Conservation (phyloP, 2,329 filamentous ascomycete genomes). For the Penicillium brevicompactum region DNA sequence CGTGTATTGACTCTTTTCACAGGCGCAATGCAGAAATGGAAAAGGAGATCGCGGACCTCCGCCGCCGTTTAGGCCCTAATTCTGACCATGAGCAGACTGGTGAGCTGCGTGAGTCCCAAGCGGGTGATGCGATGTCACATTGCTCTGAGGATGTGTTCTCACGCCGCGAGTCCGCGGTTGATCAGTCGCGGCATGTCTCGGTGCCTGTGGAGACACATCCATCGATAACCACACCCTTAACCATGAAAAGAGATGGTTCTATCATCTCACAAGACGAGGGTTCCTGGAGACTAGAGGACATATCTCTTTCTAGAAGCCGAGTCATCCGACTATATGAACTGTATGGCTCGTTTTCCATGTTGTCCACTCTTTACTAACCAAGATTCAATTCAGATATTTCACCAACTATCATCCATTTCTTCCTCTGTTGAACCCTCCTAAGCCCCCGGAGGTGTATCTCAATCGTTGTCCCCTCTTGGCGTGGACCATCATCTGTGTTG, state of each 20-base stretch:
- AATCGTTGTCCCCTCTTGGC: conserved; percentile 61
- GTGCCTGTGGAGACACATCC: conserved; percentile 36
- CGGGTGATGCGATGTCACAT: conserved; percentile 35
- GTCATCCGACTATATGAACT: conserved; percentile 48
- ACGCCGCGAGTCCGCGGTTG: conserved; percentile 32
- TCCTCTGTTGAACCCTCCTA: conserved; percentile 59
- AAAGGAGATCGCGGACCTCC: conserved; percentile 55
- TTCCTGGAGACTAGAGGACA: conserved; percentile 54
- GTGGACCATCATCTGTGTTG: conserved; percentile 65
- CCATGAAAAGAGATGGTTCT: conserved; percentile 35
- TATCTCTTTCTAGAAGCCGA: conserved; percentile 39
- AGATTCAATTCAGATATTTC: conserved; percentile 55
- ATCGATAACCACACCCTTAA: conserved; percentile 35
- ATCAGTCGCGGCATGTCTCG: conserved; percentile 33
- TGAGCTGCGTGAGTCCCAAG: conserved; percentile 31
- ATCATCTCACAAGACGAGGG: conserved; percentile 41
- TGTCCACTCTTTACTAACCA: not conserved
- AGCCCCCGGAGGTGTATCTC: conserved; percentile 59
- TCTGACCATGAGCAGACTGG: conserved; percentile 27
- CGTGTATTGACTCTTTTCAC: conserved; percentile 12
- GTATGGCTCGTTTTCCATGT: conserved; percentile 33
- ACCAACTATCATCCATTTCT: conserved; percentile 64
- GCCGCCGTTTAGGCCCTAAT: conserved; percentile 45
- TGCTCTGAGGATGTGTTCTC: conserved; percentile 39
- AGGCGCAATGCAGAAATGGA: conserved; percentile 67